Evolutionary conservation across 2,329 filamentous ascomycete genomes (phyloP), one percentile per base, ranked within the genome.

Genomic region (Trichoderma guizhouense): DNA sequence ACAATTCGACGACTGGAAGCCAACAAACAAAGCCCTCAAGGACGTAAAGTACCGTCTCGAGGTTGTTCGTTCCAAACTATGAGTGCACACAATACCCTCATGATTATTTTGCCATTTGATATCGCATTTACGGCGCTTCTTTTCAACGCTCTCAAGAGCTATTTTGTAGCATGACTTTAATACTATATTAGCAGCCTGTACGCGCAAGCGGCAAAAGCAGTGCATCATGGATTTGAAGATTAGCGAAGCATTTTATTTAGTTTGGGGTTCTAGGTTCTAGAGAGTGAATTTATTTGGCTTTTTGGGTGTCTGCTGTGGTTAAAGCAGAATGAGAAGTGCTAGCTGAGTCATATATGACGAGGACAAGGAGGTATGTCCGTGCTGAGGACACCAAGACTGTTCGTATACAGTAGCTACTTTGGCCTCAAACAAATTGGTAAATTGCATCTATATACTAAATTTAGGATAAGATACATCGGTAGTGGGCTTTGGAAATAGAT

Each of bases 41-140:
- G 96, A 99, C 81, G 95, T 99, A 61, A 97, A 97, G 81, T 98
- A 97, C 81, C 87, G 96, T 73, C 85, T 99, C 24, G 96, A 98
- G 83, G 95, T 92, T 3, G 93, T 99, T 58, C 88, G 93, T 77
- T 97, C 94, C 62, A 97, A 94, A 82, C 83, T 98, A 24, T 90
- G 80, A 78, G n/a, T 18, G 15, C n/a, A 36, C 34, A 66, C 34
- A 62, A 71, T 63, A 68, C 39, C 18, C 68, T 24, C 36, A 7
- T 64, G 15, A 18, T 32, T 47, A 28, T 47, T 34, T 60, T 61
- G 24, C 39, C 34, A 43, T 47, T 36, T 53, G 32, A 14, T 15
- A 26, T 69, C 51, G 28, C 43, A 69, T 26, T 60, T 30, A 69
- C 55, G 28, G 39, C 67, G 30, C n/a, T 62, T 61, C 36, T 69